phyloP scores from a whole-genome alignment of 2,329 filamentous ascomycete genomes.

The Diaporthe capsici region DNA sequence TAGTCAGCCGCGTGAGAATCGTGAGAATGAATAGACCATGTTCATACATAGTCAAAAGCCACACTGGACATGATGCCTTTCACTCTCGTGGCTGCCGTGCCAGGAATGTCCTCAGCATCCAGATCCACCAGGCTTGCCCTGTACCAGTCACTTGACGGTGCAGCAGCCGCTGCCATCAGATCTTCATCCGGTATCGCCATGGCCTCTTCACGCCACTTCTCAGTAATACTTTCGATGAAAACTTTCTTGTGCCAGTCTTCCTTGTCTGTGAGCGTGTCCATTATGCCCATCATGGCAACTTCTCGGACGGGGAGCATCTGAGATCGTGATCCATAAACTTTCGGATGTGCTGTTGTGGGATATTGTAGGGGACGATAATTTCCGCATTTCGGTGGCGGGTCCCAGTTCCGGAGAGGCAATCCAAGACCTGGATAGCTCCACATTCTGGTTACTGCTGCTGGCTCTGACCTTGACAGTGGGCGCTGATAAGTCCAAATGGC shows the following conservation, averaged over 20 bases:
- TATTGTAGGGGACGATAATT: not conserved
- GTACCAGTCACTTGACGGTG: conserved; percentile 18
- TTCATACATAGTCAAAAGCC: conserved; percentile 37
- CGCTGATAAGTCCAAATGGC: not conserved
- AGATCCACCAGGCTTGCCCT: not conserved
- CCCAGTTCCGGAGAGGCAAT: conserved; percentile 12
- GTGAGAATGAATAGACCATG: not conserved
- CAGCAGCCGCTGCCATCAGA: conserved; percentile 26
- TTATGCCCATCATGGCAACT: conserved; percentile 38
- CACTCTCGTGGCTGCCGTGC: not conserved
- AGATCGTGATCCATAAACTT: conserved; percentile 16
- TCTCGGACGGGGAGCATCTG: conserved; percentile 41
- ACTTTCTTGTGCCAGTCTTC: conserved; percentile 53
- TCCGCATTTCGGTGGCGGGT: not conserved
- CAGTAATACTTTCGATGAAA: conserved; percentile 51
- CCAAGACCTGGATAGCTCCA: conserved; percentile 27
- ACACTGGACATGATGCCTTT: conserved; percentile 50
- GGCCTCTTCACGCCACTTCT: conserved; percentile 52
- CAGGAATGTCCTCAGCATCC: not conserved
- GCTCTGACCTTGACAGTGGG: not conserved
- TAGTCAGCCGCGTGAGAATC: not conserved
- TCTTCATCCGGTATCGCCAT: conserved; percentile 45
- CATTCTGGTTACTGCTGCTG: not conserved
- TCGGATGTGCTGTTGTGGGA: conserved; percentile 32
- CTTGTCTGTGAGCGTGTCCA: conserved; percentile 40